Base-by-base conservation (phyloP, 2,329 filamentous ascomycete species). In the Stemphylium vesicarium region DNA sequence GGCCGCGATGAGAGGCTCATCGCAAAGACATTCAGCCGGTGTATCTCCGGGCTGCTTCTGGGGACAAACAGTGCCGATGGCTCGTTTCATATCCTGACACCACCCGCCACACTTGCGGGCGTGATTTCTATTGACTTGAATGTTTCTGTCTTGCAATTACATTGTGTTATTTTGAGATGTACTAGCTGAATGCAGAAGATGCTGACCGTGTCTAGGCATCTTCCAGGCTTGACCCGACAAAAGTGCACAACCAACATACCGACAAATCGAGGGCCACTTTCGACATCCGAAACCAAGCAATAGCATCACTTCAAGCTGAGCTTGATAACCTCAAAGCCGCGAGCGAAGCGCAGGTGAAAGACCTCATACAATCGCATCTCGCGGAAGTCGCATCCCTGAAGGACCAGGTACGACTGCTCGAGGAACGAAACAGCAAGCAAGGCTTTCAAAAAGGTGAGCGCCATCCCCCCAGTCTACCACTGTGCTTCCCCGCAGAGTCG, bases 291-390 rank as follows among this genome's bases (percentile, higher is more conserved):
- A 65, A 73, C 29, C 62, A 69, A 33, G 71, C 66, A 13, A 75
- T 72, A 35, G 66, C 69, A 12, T 69, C 65, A 2, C 58, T 76
- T 3, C 69, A 71, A 57, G 61, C 68, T 2, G 75, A 78, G 42
- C 75, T 78, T 39, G 55, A 63, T 10, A 67, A 60, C 46, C 59
- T 79, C 49, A 69, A 71, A 40, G 62, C 60, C 20, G 73, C 76
- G 11, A 76, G 79, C 53, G 76, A 80, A 52, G 67, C 73, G 4
- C 74, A 79, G 48, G 53, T 77, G 16, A 56, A 57, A 13, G 75
- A 66, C 45, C 61, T 80, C 35, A 65, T 62, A 46, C 70, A 74
- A 35, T 63, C 75, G n/a, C 77, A 80, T 59, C 65, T 66, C 13
- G 70, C 68, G 24, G 78, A 79, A 64, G 50, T 79, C 9, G 68